Base-by-base conservation (phyloP, 2,329 filamentous ascomycete genomes). In the Colletotrichum lupini region DNA sequence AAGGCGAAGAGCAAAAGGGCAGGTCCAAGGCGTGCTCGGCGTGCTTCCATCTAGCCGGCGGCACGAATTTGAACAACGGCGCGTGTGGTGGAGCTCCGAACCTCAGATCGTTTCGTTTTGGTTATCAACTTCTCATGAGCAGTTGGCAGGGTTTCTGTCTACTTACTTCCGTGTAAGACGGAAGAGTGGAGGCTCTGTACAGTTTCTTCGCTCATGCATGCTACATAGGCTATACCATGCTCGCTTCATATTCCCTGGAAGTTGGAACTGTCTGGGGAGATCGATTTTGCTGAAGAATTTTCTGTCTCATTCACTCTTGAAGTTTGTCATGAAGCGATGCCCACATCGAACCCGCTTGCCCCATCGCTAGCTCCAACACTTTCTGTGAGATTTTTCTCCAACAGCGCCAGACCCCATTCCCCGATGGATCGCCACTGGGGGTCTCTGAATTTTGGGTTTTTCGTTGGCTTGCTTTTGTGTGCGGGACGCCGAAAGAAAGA, bases 161-260 rank as follows among this genome's bases (percentile, higher is more conserved):
- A 42, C 16, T 7, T 12, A 62, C 19, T 49, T 42, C 52, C 11
- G 68, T 71, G 57, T 35, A 7, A 61, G 55, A 71, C 68, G 68
- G 68, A 58, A 16, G 26, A 46, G 65, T 49, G 57, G 68, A 69
- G 58, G 42, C 37, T 69, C 66, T 14, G 30, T 52, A 57, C n/a
- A 53, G 62, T 24, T 30, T 19, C 61, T 19, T 19, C 19, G 26
- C 5, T 49, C 26, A 49, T 62, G 59, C 19, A 22, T 32, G 19
- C 11, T 28, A 16, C 3, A 5, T 7, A 19, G 14, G 14, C 30
- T 22, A 9, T 22, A 3, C 5, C 19, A 53, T n/a, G n/a, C 32
- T 55, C 42, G 30, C 22, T 16, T 67, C 32, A 2, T 35, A 3
- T 46, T 22, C 42, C 56, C 11, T 57, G 63, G 49, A 46, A 35